phyloP scores from a whole-genome alignment of 1,139 yeast species.

The Kodamaea sp. region DNA sequence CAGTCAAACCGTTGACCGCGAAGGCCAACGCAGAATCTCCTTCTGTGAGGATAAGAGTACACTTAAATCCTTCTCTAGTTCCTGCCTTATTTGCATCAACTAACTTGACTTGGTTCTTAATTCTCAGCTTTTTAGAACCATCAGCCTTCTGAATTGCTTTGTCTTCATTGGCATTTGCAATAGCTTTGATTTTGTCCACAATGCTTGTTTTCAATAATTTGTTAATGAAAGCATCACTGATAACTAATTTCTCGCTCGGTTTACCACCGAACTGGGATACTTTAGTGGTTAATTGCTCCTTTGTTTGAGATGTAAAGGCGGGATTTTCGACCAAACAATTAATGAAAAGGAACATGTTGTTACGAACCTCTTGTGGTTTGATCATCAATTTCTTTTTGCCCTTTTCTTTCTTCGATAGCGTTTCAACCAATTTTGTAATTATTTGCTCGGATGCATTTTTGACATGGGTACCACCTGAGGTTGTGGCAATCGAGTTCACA shows the following conservation, averaged over 20 bases:
- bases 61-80: constrained; percentile 84
- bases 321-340: constrained; percentile 96
- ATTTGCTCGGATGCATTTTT: constrained; percentile 84
- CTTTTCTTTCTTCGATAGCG: constrained; percentile 73
- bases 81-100: constrained; percentile 98
- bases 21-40: constrained; percentile 95
- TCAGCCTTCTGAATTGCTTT: constrained; percentile 89
- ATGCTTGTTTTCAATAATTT: constrained; percentile 75
- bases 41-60: constrained; percentile 92
- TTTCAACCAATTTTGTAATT: constrained; percentile 61
- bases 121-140: constrained; percentile 79
- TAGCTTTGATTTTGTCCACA: constrained; percentile 76
- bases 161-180: constrained; percentile 85
- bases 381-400: constrained; percentile 72
- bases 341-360: constrained; percentile 85
- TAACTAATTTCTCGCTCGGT: constrained; percentile 52
- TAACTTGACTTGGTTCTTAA: constrained; percentile 85
- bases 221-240: constrained; percentile 75
- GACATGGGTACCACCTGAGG: constrained; percentile 96
- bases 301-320: constrained; percentile 96
- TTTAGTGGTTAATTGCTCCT: constrained; percentile 91
- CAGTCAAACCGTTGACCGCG: constrained; percentile 93
- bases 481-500: constrained; percentile 96
- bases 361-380: constrained; percentile 85
- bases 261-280: constrained; percentile 87